phyloP scores from a whole-genome alignment of 1,284 basidiomycete genomes.

The Rhodotorula sp. region DNA sequence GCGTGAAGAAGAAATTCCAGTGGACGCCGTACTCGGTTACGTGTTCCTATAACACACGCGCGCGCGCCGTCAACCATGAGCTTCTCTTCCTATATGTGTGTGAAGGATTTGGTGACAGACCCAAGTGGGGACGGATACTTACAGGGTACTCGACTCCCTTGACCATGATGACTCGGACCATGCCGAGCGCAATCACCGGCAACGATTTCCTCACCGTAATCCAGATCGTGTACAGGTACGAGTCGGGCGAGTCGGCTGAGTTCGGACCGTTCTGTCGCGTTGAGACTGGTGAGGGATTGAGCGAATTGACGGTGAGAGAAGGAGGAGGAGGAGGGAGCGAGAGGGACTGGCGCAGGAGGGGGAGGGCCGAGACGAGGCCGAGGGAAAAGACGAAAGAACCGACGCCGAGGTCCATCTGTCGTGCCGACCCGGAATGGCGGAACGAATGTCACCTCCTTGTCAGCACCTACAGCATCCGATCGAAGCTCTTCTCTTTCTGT shows the following conservation, averaged over 20 bases:
- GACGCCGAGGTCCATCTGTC: slow-evolving; percentile 94
- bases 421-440: too few species aligned
- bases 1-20: slow-evolving; percentile 98
- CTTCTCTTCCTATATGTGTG: too few species aligned
- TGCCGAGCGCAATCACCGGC: slow-evolving; percentile 71
- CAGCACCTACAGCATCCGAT: too few species aligned
- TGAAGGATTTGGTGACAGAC: rapidly evolving
- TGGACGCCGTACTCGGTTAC: slow-evolving; percentile 93
- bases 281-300: background rate
- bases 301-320: background rate
- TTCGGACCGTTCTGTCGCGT: too few species aligned
- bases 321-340: slow-evolving; percentile 49
- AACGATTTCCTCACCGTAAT: slow-evolving; percentile 49
- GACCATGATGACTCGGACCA: slow-evolving; percentile 76
- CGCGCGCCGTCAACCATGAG: background rate
- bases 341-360: slow-evolving; percentile 60
- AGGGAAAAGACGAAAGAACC: slow-evolving; percentile 95
- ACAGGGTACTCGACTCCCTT: slow-evolving; percentile 91
- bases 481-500: background rate
- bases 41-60: slow-evolving; percentile 67
- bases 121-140: slow-evolving; percentile 49
- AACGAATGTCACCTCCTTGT: too few species aligned
- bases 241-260: background rate
- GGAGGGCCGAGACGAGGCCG: slow-evolving; percentile 80
- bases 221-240: slow-evolving; percentile 50